Evolutionary conservation across 116 monocot species (phyloP).

Genomic region (Posidonia oceanica): DNA sequence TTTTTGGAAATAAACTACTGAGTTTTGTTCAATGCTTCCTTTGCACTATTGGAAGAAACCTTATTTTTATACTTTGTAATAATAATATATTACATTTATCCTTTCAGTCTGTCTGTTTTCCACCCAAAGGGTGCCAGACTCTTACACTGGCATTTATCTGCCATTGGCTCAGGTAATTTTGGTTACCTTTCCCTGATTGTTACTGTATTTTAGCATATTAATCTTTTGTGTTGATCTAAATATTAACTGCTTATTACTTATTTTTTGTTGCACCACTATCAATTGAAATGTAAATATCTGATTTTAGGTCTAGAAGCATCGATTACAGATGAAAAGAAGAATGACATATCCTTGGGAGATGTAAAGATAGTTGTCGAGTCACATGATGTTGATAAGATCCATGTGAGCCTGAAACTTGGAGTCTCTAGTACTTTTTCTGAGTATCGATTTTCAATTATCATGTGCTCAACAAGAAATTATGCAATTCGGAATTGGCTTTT

Average conservation of each 20-base stretch:
- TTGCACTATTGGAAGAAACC: not conserved
- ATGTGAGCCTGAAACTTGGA: slow-evolving; percentile 39
- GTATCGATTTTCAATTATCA: not conserved
- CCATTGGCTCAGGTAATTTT: slow-evolving; percentile 42
- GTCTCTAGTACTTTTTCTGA: not conserved
- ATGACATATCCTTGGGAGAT: slow-evolving; percentile 46
- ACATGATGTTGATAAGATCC: slow-evolving; percentile 57
- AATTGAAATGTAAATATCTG: slow-evolving; percentile 9
- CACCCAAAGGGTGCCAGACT: slow-evolving; percentile 3
- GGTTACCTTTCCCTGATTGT: not conserved
- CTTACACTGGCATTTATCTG: slow-evolving; percentile 19
- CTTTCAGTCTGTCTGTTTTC: not conserved
- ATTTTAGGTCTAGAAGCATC: slow-evolving; percentile 50
- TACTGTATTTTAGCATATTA: not conserved
- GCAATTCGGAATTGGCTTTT: not conserved
- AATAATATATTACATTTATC: not conserved
- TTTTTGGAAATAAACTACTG: not conserved
- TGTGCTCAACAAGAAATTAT: not conserved
- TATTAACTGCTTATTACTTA: not conserved
- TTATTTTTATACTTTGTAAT: not conserved
- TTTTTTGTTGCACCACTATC: not conserved
- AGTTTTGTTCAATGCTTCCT: not conserved
- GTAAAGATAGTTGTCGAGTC: slow-evolving; percentile 51
- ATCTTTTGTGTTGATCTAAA: not conserved
- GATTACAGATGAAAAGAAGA: slow-evolving; percentile 46